phyloP scores from a whole-genome alignment of 2,329 filamentous ascomycete genomes.

The Alternaria brassicae region DNA sequence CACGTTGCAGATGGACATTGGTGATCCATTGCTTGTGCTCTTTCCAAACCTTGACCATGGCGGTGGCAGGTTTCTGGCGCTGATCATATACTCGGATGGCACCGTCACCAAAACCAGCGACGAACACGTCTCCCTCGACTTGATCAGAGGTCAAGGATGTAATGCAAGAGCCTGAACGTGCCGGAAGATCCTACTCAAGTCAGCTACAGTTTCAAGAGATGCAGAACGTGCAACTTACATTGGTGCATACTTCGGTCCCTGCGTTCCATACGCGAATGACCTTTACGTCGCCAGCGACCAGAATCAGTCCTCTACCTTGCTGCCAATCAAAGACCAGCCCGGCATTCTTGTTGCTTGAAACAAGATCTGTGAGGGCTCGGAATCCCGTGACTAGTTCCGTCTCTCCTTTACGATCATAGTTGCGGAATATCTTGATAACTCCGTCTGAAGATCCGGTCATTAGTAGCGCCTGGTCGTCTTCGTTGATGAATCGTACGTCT shows the following conservation, averaged over 20 bases:
- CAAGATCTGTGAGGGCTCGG: slow-evolving; percentile 89
- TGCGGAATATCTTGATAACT: slow-evolving; percentile 89
- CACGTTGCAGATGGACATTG: slow-evolving; percentile 94
- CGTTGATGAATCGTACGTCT: slow-evolving; percentile 96
- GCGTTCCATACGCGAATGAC: slow-evolving; percentile 97
- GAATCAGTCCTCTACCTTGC: slow-evolving; percentile 90
- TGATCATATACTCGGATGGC: slow-evolving; percentile 94
- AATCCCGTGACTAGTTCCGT: slow-evolving; percentile 90
- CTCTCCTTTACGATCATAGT: slow-evolving; percentile 79
- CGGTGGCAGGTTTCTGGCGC: slow-evolving; percentile 79
- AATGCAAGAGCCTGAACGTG: slow-evolving; percentile 92
- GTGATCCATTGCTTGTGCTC: slow-evolving; percentile 96
- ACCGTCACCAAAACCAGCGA: slow-evolving; percentile 95
- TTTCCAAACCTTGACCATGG: slow-evolving; percentile 97
- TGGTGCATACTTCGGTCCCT: slow-evolving; percentile 87
- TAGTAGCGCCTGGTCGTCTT: slow-evolving; percentile 92
- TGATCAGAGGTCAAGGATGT: slow-evolving; percentile 96
- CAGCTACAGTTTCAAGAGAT: slow-evolving; percentile 3
- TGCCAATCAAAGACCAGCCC: slow-evolving; percentile 99
- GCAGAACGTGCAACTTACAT: slow-evolving; percentile 54
- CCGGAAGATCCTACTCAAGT: slow-evolving; percentile 76
- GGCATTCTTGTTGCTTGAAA: slow-evolving; percentile 91
- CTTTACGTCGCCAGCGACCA: slow-evolving; percentile 96
- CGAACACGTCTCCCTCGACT: slow-evolving; percentile 95
- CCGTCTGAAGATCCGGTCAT: slow-evolving; percentile 97